Evolutionary conservation across 495 filamentous ascomycete genomes (phyloP).

Genomic region (Penicillium soppii): DNA sequence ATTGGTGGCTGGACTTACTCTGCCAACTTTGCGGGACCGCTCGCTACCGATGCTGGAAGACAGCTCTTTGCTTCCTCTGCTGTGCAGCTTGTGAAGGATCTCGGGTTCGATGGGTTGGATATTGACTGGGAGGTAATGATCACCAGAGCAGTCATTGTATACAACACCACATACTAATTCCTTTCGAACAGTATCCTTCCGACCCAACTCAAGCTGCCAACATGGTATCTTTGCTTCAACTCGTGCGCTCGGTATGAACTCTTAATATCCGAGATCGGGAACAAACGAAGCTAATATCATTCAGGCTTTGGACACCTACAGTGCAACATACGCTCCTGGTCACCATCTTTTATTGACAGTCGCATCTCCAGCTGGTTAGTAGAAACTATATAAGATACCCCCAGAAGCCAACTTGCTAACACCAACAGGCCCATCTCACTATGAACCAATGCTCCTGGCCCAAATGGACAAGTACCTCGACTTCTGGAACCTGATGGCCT

Average conservation of each 20-base stretch:
- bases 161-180: no score
- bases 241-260: no score
- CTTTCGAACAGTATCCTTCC: no score
- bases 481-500: conserved; percentile 73
- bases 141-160: no score
- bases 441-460: conserved; percentile 55
- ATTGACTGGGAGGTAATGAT: no score
- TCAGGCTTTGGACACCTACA: conserved; percentile 62
- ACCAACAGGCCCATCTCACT: conserved; percentile 58
- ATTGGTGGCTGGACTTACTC: conserved; percentile 79
- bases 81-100: conserved; percentile 64
- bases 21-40: conserved; percentile 65
- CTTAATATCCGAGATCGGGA: no score
- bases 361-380: conserved; percentile 55
- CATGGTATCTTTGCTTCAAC: no score
- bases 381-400: not conserved
- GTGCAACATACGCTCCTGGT: conserved; percentile 39
- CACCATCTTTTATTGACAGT: conserved; percentile 68
- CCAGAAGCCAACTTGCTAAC: conserved; percentile 2
- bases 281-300: no score
- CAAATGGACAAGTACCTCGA: conserved; percentile 70
- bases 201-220: no score
- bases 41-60: conserved; percentile 57
- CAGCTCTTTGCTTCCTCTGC: conserved; percentile 66
- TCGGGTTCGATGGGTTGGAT: conserved; percentile 64